These are phyloP conservation scores for Ascobolus immersus DNA, from an alignment of 495 filamentous ascomycete genomes.

Conservation along the genomic window DNA sequence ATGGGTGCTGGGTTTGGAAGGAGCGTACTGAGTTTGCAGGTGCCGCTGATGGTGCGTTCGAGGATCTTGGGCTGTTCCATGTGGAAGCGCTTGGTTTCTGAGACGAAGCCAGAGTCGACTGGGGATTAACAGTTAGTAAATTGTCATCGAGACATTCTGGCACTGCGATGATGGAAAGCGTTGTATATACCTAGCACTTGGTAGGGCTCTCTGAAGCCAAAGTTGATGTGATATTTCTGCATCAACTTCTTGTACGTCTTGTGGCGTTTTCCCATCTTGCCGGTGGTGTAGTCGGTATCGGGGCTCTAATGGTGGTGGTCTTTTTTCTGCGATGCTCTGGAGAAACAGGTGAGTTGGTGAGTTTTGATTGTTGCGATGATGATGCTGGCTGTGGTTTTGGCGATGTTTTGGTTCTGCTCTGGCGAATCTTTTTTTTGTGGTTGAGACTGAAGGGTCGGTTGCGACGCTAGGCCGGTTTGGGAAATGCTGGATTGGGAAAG, in stretches of 20 bases:
- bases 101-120: conserved; percentile 62
- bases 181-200: conserved; percentile 46
- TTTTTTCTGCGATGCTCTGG: too few relatives aligned
- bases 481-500: too few relatives aligned
- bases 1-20: background rate
- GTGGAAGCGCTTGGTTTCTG: conserved; percentile 44
- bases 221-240: conserved; percentile 60
- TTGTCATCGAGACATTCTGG: conserved; percentile 2
- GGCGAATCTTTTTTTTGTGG: too few relatives aligned
- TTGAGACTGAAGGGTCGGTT: too few relatives aligned
- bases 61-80: conserved; percentile 53
- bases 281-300: too few relatives aligned
- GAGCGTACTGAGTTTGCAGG: conserved; percentile 54
- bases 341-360: too few relatives aligned
- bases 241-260: conserved; percentile 96
- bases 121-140: conserved; percentile 1
- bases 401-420: too few relatives aligned
- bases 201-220: conserved; percentile 77
- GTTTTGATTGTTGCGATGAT: too few relatives aligned
- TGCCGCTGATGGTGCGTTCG: conserved; percentile 48
- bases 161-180: background rate
- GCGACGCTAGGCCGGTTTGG: too few relatives aligned
- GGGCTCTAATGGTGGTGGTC: too few relatives aligned
- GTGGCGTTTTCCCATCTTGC: conserved; percentile 74
- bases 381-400: too few relatives aligned